Percentiles rank a stretch among this genome's conserved stretches.
These are phyloP conservation scores for Schizopora paradoxa DNA, from an alignment of 1,284 basidiomycete genomes.

Conservation along the genomic window DNA sequence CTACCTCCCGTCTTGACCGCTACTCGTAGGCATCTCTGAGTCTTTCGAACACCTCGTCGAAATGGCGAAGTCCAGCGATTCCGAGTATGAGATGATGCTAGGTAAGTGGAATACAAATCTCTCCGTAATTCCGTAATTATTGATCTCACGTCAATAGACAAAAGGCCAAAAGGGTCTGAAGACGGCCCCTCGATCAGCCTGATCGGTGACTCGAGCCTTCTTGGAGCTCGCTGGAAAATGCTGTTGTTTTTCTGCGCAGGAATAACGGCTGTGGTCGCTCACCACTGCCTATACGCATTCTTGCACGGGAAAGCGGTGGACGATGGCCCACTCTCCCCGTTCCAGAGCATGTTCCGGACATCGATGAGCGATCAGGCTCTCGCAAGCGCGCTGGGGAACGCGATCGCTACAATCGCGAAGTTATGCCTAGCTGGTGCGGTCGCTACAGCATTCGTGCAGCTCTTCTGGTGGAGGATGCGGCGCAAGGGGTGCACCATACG, in stretches of 20 bases:
- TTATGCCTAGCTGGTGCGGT: background rate
- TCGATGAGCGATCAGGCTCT: background rate
- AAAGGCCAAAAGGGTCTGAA: too few species aligned
- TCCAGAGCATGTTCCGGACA: too few species aligned
- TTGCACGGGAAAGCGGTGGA: background rate
- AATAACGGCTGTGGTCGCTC: background rate
- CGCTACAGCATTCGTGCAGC: background rate
- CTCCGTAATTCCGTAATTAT: too few species aligned
- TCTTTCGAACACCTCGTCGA: too few species aligned
- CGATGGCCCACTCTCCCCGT: background rate
- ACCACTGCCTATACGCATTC: background rate
- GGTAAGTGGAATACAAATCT: too few species aligned
- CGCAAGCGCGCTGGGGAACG: background rate
- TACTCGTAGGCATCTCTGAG: too few species aligned
- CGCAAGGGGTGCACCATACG: background rate
- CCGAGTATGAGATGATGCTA: too few species aligned
- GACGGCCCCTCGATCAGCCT: too few species aligned
- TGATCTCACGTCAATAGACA: too few species aligned
- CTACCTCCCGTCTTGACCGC: too few species aligned
- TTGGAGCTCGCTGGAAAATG: background rate
- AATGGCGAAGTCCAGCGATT: too few species aligned
- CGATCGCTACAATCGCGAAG: background rate
- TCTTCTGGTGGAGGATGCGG: background rate
- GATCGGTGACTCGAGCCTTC: too few species aligned
- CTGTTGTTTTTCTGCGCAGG: background rate